Evolutionary conservation across 1,284 basidiomycete species (phyloP).

Genomic region (Athelia sp.): DNA sequence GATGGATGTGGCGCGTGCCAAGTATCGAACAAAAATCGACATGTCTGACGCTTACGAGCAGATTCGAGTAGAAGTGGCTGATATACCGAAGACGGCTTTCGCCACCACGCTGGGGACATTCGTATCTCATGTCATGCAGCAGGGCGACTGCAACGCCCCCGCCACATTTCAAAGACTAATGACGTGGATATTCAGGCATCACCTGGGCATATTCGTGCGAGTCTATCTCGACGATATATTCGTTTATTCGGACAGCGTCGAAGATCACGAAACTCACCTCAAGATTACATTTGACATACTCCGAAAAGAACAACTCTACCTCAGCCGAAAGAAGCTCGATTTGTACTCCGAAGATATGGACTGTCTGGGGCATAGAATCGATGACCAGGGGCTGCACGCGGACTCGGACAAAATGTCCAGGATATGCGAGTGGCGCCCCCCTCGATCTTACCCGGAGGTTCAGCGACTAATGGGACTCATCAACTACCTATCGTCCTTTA

Average conservation of each 20-base stretch:
- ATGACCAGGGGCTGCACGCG: constrained; percentile 19
- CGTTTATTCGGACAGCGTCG: constrained; percentile 13
- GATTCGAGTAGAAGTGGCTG: too few relatives aligned
- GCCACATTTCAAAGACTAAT: constrained; percentile 19
- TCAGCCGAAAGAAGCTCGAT: constrained; percentile 12
- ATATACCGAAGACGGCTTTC: too few relatives aligned
- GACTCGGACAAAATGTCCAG: constrained; percentile 19
- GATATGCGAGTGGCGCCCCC: constrained; percentile 25
- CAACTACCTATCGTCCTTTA: too few relatives aligned
- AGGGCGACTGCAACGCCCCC: too few relatives aligned
- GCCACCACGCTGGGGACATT: constrained; percentile 19
- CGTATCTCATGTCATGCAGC: constrained; percentile 24
- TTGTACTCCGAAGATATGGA: constrained; percentile 19
- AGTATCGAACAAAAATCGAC: too few relatives aligned
- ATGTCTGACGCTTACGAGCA: too few relatives aligned
- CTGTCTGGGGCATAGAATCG: constrained; percentile 25
- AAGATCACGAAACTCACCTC: constrained; percentile 15
- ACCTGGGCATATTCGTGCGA: constrained; percentile 13
- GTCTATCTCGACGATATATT: constrained; percentile 16
- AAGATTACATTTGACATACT: constrained; percentile 11
- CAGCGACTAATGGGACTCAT: constrained; percentile 32
- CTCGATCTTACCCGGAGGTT: constrained; percentile 28
- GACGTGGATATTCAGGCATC: constrained; percentile 13
- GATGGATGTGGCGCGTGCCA: too few relatives aligned
- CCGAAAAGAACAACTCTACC: constrained; percentile 3